Conservation (phyloP, 192 early-diverging fungal genomes). For the Rhizophagus sp. region DNA sequence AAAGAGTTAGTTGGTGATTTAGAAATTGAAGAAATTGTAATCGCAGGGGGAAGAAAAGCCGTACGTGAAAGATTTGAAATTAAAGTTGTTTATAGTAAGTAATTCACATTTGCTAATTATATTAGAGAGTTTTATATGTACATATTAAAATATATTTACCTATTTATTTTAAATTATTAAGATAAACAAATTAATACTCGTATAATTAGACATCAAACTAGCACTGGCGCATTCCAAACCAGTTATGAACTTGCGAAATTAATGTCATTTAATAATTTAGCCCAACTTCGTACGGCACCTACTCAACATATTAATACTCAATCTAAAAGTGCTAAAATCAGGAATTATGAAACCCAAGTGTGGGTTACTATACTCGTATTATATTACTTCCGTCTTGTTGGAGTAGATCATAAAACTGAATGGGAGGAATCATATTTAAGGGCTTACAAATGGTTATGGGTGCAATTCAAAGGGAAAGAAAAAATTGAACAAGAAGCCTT, state of each 20-base stretch:
- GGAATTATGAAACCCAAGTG: not conserved
- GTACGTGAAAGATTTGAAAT: constrained; percentile 23
- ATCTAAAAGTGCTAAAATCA: not conserved
- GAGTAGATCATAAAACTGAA: constrained; percentile 5
- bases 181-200: not conserved
- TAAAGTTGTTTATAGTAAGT: constrained; percentile 8
- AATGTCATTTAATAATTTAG: constrained; percentile 9
- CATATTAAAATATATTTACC: not conserved
- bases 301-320: not conserved
- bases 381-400: constrained; percentile 18
- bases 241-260: constrained; percentile 18
- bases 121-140: not conserved
- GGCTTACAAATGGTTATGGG: constrained; percentile 28
- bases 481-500: constrained; percentile 17
- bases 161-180: not conserved
- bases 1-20: constrained; percentile 14
- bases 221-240: not conserved
- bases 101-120: not conserved
- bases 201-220: not conserved
- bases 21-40: constrained; percentile 21
- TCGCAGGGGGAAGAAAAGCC: constrained; percentile 8
- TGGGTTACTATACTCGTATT: constrained; percentile 17
- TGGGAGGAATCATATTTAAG: constrained; percentile 8
- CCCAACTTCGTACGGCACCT: not conserved
- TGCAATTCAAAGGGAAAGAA: constrained; percentile 21